These are phyloP conservation scores for Hypoxylon sp. DNA, from an alignment of 2,329 filamentous ascomycete genomes.

Conservation along the genomic window DNA sequence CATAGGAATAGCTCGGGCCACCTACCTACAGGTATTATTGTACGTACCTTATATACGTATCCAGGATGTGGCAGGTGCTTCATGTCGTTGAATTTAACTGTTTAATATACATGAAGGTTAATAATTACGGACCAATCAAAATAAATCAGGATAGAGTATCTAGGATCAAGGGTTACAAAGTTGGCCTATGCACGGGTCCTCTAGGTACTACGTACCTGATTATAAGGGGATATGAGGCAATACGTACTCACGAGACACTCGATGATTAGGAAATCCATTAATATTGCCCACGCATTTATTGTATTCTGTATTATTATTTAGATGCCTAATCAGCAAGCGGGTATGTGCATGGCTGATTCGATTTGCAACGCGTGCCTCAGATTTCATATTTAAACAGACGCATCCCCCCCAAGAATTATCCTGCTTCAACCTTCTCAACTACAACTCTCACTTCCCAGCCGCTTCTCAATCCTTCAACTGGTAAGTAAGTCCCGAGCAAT, in stretches of 20 bases:
- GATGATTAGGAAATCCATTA: background rate
- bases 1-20: background rate
- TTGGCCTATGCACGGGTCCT: background rate
- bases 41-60: background rate
- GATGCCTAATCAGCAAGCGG: background rate
- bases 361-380: background rate
- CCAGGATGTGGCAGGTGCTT: background rate
- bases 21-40: background rate
- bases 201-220: background rate
- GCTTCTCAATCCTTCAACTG: background rate
- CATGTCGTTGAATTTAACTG: background rate
- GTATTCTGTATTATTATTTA: background rate
- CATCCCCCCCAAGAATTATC: background rate
- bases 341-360: background rate
- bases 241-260: background rate
- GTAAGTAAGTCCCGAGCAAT: background rate
- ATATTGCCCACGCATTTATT: background rate
- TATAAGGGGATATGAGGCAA: background rate
- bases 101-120: background rate
- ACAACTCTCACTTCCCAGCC: background rate
- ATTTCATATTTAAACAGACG: background rate
- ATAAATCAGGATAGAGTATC: background rate
- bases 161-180: background rate
- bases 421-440: background rate
- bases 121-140: background rate